A percentile compares a stretch with the other conserved stretches of the same genome.
phyloP scores from a whole-genome alignment of 768 basidiomycete species.

The Boletus subparvulus region DNA sequence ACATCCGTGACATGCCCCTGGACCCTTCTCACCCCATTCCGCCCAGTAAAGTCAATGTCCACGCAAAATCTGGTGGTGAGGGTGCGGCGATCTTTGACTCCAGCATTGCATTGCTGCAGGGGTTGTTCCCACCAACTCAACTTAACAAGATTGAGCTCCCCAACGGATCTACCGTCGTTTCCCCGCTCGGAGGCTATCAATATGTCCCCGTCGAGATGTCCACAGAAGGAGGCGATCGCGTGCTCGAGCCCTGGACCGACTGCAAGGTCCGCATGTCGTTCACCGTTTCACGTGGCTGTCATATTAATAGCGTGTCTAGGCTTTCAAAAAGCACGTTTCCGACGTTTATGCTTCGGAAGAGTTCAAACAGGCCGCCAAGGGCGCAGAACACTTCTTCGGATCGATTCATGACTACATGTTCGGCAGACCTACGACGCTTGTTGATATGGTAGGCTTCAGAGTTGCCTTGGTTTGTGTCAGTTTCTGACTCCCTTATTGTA shows the following conservation, averaged over 20 bases:
- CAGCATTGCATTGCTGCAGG: conserved; percentile 78
- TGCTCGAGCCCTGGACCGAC: conserved; percentile 74
- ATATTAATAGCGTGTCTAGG: conserved; percentile 34
- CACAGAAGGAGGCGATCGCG: conserved; percentile 56
- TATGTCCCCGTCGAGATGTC: conserved; percentile 75
- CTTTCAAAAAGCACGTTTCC: conserved; percentile 65
- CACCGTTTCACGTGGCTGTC: conserved; percentile 40
- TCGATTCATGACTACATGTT: conserved; percentile 67
- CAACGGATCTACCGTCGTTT: conserved; percentile 67
- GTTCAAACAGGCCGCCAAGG: conserved; percentile 58
- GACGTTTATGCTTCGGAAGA: conserved; percentile 60
- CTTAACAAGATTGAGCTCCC: conserved; percentile 72
- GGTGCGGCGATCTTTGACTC: conserved; percentile 82
- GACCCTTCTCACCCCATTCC: conserved; percentile 58
- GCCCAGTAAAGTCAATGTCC: conserved; percentile 68
- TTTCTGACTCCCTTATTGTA: conserved; percentile 31
- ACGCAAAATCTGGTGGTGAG: conserved; percentile 80
- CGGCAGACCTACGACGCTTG: conserved; percentile 58
- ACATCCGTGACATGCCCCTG: conserved; percentile 64
- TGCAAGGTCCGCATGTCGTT: conserved; percentile 45
- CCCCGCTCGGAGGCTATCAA: conserved; percentile 84
- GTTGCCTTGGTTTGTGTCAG: neutral
- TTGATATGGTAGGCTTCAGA: conserved; percentile 55
- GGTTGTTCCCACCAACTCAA: conserved; percentile 75
- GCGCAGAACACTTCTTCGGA: conserved; percentile 63